phyloP scores from a whole-genome alignment of 257 asterid species.

The Ophiorrhiza pumila region DNA sequence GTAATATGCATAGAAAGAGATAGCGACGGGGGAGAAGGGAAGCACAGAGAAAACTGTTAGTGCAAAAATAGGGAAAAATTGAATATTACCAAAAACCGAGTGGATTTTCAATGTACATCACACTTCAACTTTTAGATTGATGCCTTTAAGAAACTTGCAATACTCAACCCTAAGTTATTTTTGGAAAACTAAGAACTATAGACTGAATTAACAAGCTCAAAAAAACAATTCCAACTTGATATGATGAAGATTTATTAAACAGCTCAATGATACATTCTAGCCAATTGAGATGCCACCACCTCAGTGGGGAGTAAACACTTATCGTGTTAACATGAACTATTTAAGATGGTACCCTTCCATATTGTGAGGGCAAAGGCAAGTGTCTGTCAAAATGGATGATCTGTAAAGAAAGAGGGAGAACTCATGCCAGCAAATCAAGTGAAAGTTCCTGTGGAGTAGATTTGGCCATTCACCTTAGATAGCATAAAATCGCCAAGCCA shows the following conservation, averaged over 20 bases:
- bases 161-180: background rate
- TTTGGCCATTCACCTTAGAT: constrained; percentile 62
- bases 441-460: background rate
- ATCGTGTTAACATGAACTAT: background rate
- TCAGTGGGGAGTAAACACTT: background rate
- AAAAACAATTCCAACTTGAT: background rate
- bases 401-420: background rate
- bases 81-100: background rate
- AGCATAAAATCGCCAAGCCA: constrained; percentile 96
- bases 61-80: constrained; percentile 6
- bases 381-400: background rate
- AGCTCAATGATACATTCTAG: background rate
- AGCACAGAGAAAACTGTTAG: background rate
- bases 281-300: background rate
- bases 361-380: background rate
- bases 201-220: background rate
- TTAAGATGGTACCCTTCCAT: background rate
- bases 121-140: background rate
- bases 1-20: constrained; percentile 20
- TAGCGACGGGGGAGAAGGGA: background rate
- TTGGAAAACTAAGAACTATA: background rate
- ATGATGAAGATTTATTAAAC: background rate
- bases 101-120: background rate
- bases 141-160: background rate
- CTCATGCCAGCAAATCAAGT: background rate